Evolutionary conservation across 2,329 filamentous ascomycete genomes (phyloP).

Genomic region (Aspergillus tubingensis): DNA sequence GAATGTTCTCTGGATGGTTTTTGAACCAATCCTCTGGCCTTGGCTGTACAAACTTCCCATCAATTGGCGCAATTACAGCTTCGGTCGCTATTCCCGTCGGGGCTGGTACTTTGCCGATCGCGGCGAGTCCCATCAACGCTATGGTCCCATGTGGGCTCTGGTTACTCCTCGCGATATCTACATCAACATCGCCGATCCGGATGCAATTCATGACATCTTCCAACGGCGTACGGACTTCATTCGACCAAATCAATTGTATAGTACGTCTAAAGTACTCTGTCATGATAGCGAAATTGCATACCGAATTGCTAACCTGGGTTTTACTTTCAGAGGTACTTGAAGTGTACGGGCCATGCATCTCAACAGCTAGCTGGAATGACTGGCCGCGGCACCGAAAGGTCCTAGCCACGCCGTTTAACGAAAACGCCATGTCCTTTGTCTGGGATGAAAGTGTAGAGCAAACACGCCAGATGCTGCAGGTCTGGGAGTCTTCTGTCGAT

Average conservation of each 20-base stretch:
- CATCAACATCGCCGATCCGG: constrained; percentile 1
- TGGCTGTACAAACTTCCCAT: constrained; percentile 5
- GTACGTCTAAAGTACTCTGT: not conserved
- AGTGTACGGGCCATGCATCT: constrained; percentile 9
- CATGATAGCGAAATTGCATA: not conserved
- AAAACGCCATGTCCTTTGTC: constrained; percentile 6
- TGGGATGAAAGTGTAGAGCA: constrained; percentile 6
- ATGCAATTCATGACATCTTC: constrained; percentile 3
- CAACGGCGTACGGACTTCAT: constrained; percentile 4
- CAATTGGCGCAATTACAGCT: constrained; percentile 2
- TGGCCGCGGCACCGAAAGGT: constrained; percentile 10
- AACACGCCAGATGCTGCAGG: constrained; percentile 1
- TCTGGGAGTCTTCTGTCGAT: not conserved
- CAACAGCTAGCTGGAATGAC: constrained; percentile 2
- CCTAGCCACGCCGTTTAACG: constrained; percentile 4
- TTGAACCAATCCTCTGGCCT: constrained; percentile 3
- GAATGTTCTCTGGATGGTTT: not conserved
- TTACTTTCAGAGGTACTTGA: not conserved
- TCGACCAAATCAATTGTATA: constrained; percentile 3
- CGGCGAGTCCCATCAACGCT: constrained; percentile 1
- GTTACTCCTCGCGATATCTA: constrained; percentile 9
- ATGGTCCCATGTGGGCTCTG: constrained; percentile 4
- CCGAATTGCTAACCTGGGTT: not conserved
- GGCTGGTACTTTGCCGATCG: constrained; percentile 9
- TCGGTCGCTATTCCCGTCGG: constrained; percentile 8